Conservation (phyloP, 768 basidiomycete genomes). For the Gymnopilus dilepis region DNA sequence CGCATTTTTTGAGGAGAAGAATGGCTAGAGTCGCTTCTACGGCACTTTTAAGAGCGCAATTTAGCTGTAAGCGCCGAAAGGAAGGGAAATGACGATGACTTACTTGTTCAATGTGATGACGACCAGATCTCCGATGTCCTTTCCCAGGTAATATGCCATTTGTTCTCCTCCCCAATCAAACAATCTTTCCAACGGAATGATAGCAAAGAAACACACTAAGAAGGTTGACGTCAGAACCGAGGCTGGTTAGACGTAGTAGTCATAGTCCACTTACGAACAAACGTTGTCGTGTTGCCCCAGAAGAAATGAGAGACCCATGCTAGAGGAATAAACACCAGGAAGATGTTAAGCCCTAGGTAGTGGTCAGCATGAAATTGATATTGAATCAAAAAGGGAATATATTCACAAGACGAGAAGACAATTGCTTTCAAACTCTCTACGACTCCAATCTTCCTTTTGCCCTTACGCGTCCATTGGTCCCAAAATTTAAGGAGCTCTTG, state of each 20-base stretch:
- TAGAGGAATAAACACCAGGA: constrained; percentile 61
- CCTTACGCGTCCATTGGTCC: constrained; percentile 52
- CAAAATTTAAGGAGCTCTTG: constrained; percentile 40
- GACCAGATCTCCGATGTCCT: constrained; percentile 71
- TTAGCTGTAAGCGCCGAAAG: background rate
- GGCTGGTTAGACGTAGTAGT: background rate
- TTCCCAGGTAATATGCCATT: constrained; percentile 61
- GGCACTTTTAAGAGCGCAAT: constrained; percentile 41
- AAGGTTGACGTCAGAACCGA: background rate
- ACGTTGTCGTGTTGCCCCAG: constrained; percentile 46
- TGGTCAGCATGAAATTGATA: constrained; percentile 1
- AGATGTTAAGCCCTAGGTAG: constrained; percentile 57
- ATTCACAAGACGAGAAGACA: constrained; percentile 58
- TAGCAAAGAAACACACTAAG: constrained; percentile 66
- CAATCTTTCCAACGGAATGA: constrained; percentile 67
- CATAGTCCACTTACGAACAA: constrained; percentile 44
- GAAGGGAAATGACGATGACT: constrained; percentile 25
- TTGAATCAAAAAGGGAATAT: background rate
- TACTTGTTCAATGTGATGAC: constrained; percentile 71
- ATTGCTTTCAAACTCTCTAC: constrained; percentile 50
- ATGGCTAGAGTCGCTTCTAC: constrained; percentile 78
- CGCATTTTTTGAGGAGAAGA: constrained; percentile 70
- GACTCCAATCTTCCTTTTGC: constrained; percentile 49
- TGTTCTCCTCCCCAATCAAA: constrained; percentile 71
- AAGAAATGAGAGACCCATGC: constrained; percentile 65